Evolutionary conservation across 257 asterid genomes (phyloP).

Genomic region (Fraxinus excelsior): DNA sequence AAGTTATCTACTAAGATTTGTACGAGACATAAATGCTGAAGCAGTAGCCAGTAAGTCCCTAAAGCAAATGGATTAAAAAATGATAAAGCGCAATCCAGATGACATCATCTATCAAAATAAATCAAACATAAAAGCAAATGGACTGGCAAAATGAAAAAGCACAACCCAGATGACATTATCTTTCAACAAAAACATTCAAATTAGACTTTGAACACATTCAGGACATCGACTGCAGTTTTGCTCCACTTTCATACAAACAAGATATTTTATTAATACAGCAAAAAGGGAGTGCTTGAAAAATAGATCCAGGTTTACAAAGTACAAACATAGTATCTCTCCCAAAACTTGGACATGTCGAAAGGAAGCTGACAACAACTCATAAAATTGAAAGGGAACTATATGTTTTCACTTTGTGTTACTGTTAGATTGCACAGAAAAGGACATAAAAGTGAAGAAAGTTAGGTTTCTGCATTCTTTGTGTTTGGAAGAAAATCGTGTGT

Average conservation of each 20-base stretch:
- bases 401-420: background rate
- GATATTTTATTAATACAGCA: background rate
- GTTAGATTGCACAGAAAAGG: background rate
- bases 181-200: background rate
- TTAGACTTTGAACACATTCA: background rate
- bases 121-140: background rate
- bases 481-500: background rate
- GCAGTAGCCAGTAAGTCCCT: background rate
- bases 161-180: background rate
- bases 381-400: background rate
- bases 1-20: constrained; percentile 1
- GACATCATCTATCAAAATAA: background rate
- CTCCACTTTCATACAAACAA: background rate
- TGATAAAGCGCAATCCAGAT: background rate
- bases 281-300: background rate
- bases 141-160: background rate
- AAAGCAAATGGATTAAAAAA: background rate
- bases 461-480: background rate
- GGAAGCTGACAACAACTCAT: background rate
- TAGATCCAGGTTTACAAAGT: background rate
- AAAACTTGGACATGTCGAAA: background rate
- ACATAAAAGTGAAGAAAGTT: background rate
- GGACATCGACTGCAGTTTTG: background rate
- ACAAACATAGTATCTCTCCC: background rate
- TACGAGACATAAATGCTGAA: background rate